Evolutionary conservation across 2,329 filamentous ascomycete genomes (phyloP), one percentile per base, ranked within the genome.

Genomic region (Keithomyces neogunnii): DNA sequence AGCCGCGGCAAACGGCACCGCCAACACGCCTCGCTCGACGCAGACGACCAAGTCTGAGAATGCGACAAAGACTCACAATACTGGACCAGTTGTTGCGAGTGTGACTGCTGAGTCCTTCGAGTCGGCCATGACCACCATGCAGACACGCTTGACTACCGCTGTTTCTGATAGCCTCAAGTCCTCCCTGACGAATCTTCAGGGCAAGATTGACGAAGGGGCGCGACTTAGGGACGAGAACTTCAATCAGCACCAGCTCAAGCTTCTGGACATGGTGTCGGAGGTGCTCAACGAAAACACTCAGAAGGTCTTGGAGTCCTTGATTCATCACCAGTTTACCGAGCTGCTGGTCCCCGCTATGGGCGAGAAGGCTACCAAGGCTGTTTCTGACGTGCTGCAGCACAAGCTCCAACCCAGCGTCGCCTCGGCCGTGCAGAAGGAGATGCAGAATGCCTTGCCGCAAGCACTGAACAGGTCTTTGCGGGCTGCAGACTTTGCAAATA

Each of bases 321-420:
- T 96, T 48, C 80, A 82, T 45, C 78, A 83, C 46, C 86, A 87
- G 65, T 88, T 96, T 57, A 80, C 88, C 55, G 77, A 83, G 51
- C 77, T 83, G 11, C 81, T 96, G 44, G 74, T 96, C 49, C 92
- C 93, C 9, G 76, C 84, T 33, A 73, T 97, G 51, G 79, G 83
- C 40, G 78, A 84, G 48, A 75, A 84, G 42, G 82, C 88, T 11
- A 76, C 81, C 44, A 80, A 82, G 55, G 78, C 85, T 4, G 76
- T 96, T 31, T 80, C 85, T 50, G 84, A 86, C 55, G 83, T 88
- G 63, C 74, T 97, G 29, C 78, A 81, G 51, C 76, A 80, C 56
- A 82, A 82, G 54, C 70, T 96, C 51, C 79, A 81, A 57, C 76
- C 81, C 47, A 78, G 86, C 49, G 69, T 95, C 39, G 75, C 81